These are phyloP conservation scores for Kwoniella dejecticola DNA, from an alignment of 768 basidiomycete species.

Conservation along the genomic window DNA sequence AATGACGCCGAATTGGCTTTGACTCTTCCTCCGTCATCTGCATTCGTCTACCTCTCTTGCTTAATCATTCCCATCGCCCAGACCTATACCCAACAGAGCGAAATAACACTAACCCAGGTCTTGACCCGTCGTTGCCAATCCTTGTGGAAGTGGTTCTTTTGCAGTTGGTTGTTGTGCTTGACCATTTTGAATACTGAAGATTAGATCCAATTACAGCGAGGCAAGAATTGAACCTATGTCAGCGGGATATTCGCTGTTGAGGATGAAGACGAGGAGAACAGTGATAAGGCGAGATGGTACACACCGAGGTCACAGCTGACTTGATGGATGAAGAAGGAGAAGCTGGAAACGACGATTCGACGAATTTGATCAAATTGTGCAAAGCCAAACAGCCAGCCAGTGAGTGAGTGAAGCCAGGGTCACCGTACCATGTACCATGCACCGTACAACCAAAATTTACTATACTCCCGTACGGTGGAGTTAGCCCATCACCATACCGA, in stretches of 20 bases:
- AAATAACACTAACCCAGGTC: slow-evolving; percentile 41
- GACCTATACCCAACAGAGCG: too few species aligned
- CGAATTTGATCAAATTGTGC: slow-evolving; percentile 8
- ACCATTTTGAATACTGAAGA: slow-evolving; percentile 36
- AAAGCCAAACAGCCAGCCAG: neutral
- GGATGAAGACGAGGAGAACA: neutral
- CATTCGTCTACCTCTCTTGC: neutral
- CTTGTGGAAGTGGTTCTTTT: slow-evolving; percentile 66
- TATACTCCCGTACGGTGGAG: too few species aligned
- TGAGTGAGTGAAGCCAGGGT: neutral
- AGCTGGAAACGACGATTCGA: neutral
- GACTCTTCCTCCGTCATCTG: neutral
- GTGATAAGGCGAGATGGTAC: neutral
- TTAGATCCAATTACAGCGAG: too few species aligned
- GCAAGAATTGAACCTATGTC: neutral
- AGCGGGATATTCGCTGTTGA: too few species aligned
- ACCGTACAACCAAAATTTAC: too few species aligned
- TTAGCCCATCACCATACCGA: neutral
- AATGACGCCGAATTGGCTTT: too few species aligned
- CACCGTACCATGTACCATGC: too few species aligned
- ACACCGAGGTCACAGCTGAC: slow-evolving; percentile 26
- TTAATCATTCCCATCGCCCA: neutral
- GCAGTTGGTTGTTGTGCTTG: slow-evolving; percentile 55
- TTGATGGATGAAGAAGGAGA: slow-evolving; percentile 31
- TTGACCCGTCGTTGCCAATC: slow-evolving; percentile 75